Percentiles rank a stretch among this genome's conserved stretches.
Conservation (phyloP, 805 yeast species). For the Komagataella ulmi region DNA sequence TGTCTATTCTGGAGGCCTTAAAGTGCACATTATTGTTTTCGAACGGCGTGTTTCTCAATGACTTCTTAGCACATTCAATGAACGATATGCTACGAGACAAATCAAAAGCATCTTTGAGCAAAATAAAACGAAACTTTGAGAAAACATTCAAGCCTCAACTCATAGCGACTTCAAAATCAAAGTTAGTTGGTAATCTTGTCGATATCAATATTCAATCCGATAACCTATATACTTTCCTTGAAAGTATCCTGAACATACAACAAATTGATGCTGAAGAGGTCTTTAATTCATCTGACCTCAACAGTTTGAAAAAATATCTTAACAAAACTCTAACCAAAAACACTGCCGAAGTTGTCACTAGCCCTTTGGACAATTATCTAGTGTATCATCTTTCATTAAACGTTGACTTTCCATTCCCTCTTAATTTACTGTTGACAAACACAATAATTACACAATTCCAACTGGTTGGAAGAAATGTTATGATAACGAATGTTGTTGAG, state of each 20-base stretch:
- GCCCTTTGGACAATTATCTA: constrained; percentile 24
- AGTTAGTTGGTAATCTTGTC: constrained; percentile 1
- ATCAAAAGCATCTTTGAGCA: constrained; percentile 13
- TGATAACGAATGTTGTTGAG: constrained; percentile 50
- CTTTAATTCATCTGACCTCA: constrained; percentile 28
- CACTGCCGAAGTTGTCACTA: constrained; percentile 10
- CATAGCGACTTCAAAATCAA: neutral
- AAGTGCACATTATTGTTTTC: constrained; percentile 46
- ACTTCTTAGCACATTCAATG: constrained; percentile 35
- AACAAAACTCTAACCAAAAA: constrained; percentile 23
- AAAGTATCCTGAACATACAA: constrained; percentile 36
- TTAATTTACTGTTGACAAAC: constrained; percentile 59
- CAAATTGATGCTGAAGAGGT: constrained; percentile 42
- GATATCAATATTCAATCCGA: constrained; percentile 9
- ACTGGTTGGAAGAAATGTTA: constrained; percentile 57
- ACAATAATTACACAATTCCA: constrained; percentile 71
- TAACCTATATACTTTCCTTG: constrained; percentile 24
- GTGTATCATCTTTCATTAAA: constrained; percentile 43
- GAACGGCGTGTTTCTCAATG: constrained; percentile 34
- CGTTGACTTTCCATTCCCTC: constrained; percentile 71
- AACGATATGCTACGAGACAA: constrained; percentile 34
- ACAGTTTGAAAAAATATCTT: constrained; percentile 28
- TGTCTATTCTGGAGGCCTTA: constrained; percentile 29
- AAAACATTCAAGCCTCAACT: neutral
- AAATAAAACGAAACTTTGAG: constrained; percentile 18